phyloP scores from a whole-genome alignment of 495 filamentous ascomycete genomes.

The Hyaloscypha finlandica region DNA sequence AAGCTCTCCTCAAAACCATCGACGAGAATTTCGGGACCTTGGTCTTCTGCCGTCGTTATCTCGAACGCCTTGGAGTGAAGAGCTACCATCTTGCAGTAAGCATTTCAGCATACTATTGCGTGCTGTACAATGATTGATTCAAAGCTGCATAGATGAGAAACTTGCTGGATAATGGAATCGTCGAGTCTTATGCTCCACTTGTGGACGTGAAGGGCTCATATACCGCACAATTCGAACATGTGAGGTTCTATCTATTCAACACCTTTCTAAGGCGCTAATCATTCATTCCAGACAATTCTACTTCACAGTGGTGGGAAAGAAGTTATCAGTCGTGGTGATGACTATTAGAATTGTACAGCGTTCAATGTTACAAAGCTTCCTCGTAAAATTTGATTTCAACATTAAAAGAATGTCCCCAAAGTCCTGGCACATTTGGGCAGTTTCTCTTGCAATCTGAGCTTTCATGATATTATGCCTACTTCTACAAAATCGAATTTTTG shows the following conservation, averaged over 20 bases:
- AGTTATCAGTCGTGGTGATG: conserved; percentile 86
- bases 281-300: conserved; percentile 68
- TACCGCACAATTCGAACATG: conserved; percentile 96
- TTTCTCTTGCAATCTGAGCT: no score
- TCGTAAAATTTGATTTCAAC: no score
- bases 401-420: no score
- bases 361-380: no score
- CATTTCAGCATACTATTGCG: conserved; percentile 4
- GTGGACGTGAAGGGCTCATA: conserved; percentile 91
- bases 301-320: conserved; percentile 87
- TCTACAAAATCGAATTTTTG: no score
- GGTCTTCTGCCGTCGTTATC: conserved; percentile 80
- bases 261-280: not conserved
- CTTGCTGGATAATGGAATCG: conserved; percentile 79
- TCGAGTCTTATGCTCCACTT: conserved; percentile 87
- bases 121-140: conserved; percentile 23
- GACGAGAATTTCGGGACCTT: conserved; percentile 89
- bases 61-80: conserved; percentile 82
- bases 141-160: conserved; percentile 60
- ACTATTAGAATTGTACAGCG: conserved; percentile 56
- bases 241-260: conserved; percentile 45
- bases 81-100: conserved; percentile 84
- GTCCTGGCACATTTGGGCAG: no score
- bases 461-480: no score
- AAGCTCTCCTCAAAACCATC: conserved; percentile 81